A percentile compares a stretch with the other conserved stretches of the same genome.
phyloP scores from a whole-genome alignment of 2,329 filamentous ascomycete species.

The Exophiala oligosperma region DNA sequence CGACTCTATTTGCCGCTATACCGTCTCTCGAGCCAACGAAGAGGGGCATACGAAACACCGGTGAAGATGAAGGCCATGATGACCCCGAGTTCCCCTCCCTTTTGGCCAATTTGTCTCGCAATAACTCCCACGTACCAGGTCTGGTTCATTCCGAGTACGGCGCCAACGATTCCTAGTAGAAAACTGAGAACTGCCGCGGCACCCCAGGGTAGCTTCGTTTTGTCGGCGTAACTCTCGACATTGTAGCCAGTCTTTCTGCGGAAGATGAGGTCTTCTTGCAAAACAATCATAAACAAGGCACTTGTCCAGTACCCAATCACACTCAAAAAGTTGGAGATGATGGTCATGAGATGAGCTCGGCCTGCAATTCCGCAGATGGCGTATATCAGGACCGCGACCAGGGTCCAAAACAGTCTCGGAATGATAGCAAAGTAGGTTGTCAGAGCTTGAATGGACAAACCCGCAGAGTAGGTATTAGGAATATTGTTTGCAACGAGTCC shows the following conservation, averaged over 20 bases:
- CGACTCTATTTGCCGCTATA: background rate
- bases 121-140: conserved; percentile 41
- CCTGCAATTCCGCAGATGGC: conserved; percentile 46
- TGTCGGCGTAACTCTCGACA: conserved; percentile 44
- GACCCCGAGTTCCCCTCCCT: conserved; percentile 39
- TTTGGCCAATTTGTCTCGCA: conserved; percentile 33
- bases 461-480: conserved; percentile 47
- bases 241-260: conserved; percentile 39
- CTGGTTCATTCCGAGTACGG: conserved; percentile 44
- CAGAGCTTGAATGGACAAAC: conserved; percentile 46
- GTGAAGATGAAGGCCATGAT: conserved; percentile 40
- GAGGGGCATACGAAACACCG: conserved; percentile 35
- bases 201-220: conserved; percentile 41
- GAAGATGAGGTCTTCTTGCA: conserved; percentile 47
- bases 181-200: conserved; percentile 41
- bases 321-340: conserved; percentile 48
- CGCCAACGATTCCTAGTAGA: conserved; percentile 42
- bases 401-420: conserved; percentile 44
- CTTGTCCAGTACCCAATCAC: conserved; percentile 49
- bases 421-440: conserved; percentile 39
- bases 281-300: conserved; percentile 32
- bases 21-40: conserved; percentile 35
- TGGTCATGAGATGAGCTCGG: conserved; percentile 43
- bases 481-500: conserved; percentile 47
- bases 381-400: conserved; percentile 42